phyloP scores from a whole-genome alignment of 306 rosid genomes.

The Potentilla sterilis region DNA sequence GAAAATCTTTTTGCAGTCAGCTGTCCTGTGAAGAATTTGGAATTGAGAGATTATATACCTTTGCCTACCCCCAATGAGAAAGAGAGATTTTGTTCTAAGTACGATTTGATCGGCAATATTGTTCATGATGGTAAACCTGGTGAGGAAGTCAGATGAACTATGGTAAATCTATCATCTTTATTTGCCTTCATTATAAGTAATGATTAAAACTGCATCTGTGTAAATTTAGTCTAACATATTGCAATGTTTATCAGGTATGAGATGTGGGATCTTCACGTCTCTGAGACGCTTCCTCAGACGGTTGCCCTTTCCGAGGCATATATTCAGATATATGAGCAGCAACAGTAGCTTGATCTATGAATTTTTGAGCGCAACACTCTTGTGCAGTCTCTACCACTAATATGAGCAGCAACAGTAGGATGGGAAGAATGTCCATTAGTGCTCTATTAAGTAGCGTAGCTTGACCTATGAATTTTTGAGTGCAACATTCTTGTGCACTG shows the following conservation, averaged over 20 bases:
- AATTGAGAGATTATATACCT: slow-evolving; percentile 93
- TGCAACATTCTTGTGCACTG: not conserved
- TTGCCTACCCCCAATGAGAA: slow-evolving; percentile 74
- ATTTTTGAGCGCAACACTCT: too few relatives aligned
- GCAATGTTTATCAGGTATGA: slow-evolving; percentile 60
- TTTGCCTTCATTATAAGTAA: slow-evolving; percentile 1
- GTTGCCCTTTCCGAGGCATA: slow-evolving; percentile 95
- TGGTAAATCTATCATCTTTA: slow-evolving; percentile 47
- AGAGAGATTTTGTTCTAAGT: slow-evolving; percentile 66
- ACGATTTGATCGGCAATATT: slow-evolving; percentile 82
- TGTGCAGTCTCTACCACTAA: too few relatives aligned
- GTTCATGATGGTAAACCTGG: slow-evolving; percentile 96
- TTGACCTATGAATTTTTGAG: too few relatives aligned
- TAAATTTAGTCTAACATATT: slow-evolving; percentile 13
- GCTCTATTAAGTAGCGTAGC: not conserved
- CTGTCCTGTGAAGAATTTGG: slow-evolving; percentile 95
- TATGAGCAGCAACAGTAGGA: too few relatives aligned
- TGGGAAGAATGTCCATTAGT: not conserved
- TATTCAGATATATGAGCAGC: slow-evolving; percentile 96
- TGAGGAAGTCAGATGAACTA: slow-evolving; percentile 87
- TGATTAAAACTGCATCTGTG: slow-evolving; percentile 3
- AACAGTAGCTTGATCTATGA: slow-evolving; percentile 43
- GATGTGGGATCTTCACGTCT: slow-evolving; percentile 94
- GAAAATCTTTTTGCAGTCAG: slow-evolving; percentile 47
- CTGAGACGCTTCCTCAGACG: slow-evolving; percentile 93